Percentiles rank a stretch among this genome's conserved stretches.
Conservation (phyloP, 176 grass and related monocot genomes). For the Hsuehochloa calcarea region DNA sequence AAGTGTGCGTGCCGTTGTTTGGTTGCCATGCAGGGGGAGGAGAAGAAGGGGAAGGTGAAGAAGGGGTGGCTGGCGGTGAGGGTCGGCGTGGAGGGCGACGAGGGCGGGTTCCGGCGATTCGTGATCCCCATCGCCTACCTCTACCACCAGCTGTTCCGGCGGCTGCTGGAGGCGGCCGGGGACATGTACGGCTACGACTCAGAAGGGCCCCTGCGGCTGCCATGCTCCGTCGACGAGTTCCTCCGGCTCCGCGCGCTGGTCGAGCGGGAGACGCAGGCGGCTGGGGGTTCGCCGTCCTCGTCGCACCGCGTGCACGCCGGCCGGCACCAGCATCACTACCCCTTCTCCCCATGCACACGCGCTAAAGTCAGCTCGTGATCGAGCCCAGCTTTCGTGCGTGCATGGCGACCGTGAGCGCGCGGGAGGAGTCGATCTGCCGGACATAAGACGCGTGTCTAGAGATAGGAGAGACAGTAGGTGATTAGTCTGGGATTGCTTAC, state of each 20-base stretch:
- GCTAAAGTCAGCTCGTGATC: slow-evolving; percentile 41
- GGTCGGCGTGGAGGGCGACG: slow-evolving; percentile 59
- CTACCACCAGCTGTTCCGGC: slow-evolving; percentile 67
- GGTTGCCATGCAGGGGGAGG: slow-evolving; percentile 51
- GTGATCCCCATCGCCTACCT: slow-evolving; percentile 96
- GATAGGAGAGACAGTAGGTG: slow-evolving; percentile 1
- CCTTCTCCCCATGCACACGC: slow-evolving; percentile 57
- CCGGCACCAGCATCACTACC: slow-evolving; percentile 33
- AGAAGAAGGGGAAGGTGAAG: slow-evolving; percentile 84
- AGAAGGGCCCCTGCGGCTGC: slow-evolving; percentile 62
- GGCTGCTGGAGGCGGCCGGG: slow-evolving; percentile 62
- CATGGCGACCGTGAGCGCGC: neutral
- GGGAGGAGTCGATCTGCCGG: neutral
- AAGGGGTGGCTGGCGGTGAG: slow-evolving; percentile 83
- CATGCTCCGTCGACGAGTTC: slow-evolving; percentile 91
- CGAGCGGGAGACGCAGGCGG: slow-evolving; percentile 48
- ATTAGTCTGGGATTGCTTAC: neutral
- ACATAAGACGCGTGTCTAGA: neutral
- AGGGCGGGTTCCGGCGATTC: slow-evolving; percentile 44
- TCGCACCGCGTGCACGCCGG: slow-evolving; percentile 42
- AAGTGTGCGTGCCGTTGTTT: neutral
- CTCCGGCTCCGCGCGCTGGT: slow-evolving; percentile 64
- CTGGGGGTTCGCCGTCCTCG: neutral
- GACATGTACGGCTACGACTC: slow-evolving; percentile 82
- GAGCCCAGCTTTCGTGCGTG: neutral